Percentiles rank a stretch among this genome's conserved stretches.
Conservation (phyloP, 768 basidiomycete genomes). For the Psilocybe cubensis region DNA sequence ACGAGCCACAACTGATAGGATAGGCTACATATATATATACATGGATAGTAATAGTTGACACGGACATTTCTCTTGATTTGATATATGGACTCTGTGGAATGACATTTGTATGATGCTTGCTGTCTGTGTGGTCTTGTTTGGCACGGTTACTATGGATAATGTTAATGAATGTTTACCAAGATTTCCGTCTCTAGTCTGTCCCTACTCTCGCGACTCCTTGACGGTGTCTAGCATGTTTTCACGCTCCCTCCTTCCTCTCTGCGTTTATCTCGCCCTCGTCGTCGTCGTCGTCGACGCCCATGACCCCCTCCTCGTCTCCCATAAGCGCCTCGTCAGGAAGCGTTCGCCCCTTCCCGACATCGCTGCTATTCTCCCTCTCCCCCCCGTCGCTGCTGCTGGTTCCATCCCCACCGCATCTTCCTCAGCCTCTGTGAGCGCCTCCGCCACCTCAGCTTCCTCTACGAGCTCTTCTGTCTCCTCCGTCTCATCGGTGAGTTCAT, state of each 20-base stretch:
- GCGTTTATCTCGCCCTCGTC: conserved; percentile 62
- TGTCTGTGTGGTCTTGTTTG: conserved; percentile 24
- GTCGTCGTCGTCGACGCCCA: conserved; percentile 54
- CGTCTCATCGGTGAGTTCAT: conserved; percentile 3
- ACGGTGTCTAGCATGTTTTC: conserved; percentile 51
- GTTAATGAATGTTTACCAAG: neutral
- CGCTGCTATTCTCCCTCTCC: conserved; percentile 7
- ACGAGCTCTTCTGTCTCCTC: neutral
- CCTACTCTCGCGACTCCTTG: conserved; percentile 25
- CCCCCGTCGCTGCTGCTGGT: conserved; percentile 37
- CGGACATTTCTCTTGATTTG: too few species aligned
- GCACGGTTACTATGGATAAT: conserved; percentile 22
- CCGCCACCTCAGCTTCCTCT: conserved; percentile 7
- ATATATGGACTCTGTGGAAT: conserved; percentile 1
- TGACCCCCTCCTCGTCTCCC: conserved; percentile 44
- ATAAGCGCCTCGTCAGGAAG: conserved; percentile 73
- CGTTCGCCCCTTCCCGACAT: conserved; percentile 42
- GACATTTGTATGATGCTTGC: conserved; percentile 13
- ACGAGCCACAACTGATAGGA: conserved; percentile 69
- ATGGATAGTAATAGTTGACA: conserved; percentile 17
- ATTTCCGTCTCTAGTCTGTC: conserved; percentile 8
- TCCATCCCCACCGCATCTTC: conserved; percentile 24
- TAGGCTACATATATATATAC: conserved; percentile 17
- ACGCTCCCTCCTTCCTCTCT: conserved; percentile 59
- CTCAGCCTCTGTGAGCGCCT: conserved; percentile 9